Conservation (phyloP, 208 protist species). For the Crithidia acanthocephali region DNA sequence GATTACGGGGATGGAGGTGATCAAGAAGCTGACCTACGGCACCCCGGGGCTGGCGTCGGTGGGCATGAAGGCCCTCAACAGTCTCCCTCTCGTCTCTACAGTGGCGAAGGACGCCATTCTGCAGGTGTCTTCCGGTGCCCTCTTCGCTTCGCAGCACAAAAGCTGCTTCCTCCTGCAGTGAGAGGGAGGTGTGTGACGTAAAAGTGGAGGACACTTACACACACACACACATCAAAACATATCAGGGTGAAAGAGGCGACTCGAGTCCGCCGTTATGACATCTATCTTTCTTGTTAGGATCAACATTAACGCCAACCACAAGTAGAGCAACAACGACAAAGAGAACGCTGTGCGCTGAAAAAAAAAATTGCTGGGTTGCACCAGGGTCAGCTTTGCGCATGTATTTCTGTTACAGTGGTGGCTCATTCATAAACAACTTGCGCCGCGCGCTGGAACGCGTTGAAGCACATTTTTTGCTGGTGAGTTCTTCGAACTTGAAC, state of each 20-base stretch:
- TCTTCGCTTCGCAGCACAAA: slow-evolving; percentile 68
- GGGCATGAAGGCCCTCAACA: slow-evolving; percentile 78
- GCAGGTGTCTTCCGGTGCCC: slow-evolving; percentile 74
- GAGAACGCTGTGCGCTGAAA: too few species aligned
- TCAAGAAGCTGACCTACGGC: slow-evolving; percentile 63
- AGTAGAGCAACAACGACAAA: too few species aligned
- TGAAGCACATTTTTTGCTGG: neutral
- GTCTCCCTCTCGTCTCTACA: slow-evolving; percentile 66
- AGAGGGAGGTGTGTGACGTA: neutral
- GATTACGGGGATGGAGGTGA: slow-evolving; percentile 78
- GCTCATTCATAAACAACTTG: slow-evolving; percentile 17
- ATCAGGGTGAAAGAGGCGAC: too few species aligned
- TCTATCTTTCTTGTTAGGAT: neutral
- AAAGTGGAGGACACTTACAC: neutral
- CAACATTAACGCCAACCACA: neutral
- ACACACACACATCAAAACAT: slow-evolving; percentile 6
- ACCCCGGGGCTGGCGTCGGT: slow-evolving; percentile 54
- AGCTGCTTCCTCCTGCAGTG: slow-evolving; percentile 56
- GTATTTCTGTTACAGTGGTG: too few species aligned
- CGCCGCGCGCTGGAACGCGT: neutral
- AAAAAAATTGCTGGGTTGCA: too few species aligned
- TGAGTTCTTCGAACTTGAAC: neutral
- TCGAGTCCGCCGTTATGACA: too few species aligned
- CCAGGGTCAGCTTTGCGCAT: too few species aligned
- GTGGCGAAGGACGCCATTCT: slow-evolving; percentile 80